Evolutionary conservation across 331 rosid species (phyloP).

Genomic region (Quercus phellos): DNA sequence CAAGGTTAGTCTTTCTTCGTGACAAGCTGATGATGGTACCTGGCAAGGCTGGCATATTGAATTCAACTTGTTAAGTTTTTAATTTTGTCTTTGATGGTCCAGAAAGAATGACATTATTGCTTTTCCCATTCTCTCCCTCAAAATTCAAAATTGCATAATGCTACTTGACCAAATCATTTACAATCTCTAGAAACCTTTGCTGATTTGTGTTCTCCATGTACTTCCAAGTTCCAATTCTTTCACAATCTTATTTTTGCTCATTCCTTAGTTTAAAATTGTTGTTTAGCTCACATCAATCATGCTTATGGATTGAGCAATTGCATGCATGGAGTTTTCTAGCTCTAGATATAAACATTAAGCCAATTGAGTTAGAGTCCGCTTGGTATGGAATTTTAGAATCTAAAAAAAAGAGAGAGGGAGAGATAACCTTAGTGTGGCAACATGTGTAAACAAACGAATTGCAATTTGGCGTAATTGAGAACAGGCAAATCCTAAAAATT

Average conservation of each 20-base stretch:
- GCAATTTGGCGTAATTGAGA: too few species aligned
- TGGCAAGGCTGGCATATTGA: background rate
- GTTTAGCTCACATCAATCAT: too few species aligned
- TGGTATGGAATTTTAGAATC: too few species aligned
- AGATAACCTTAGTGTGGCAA: background rate
- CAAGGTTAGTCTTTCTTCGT: slow-evolving; percentile 53
- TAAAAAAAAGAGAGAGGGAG: background rate
- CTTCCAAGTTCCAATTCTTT: background rate
- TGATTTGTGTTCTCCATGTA: background rate
- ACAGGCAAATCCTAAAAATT: too few species aligned
- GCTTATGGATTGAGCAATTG: too few species aligned
- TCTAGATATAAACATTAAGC: too few species aligned
- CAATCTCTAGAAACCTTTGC: too few species aligned
- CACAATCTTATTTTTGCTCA: background rate
- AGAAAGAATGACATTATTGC: background rate
- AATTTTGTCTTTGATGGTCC: background rate
- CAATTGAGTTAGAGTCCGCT: too few species aligned
- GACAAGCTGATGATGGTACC: background rate
- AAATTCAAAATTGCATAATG: background rate
- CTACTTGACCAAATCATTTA: too few species aligned
- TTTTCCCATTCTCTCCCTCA: background rate
- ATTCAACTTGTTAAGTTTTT: background rate
- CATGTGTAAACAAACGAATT: too few species aligned
- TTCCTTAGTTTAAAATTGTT: too few species aligned
- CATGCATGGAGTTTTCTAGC: too few species aligned